Evolutionary conservation across 352 stramenopile species (phyloP).

Genomic region (Hyaloperonospora brassicae): DNA sequence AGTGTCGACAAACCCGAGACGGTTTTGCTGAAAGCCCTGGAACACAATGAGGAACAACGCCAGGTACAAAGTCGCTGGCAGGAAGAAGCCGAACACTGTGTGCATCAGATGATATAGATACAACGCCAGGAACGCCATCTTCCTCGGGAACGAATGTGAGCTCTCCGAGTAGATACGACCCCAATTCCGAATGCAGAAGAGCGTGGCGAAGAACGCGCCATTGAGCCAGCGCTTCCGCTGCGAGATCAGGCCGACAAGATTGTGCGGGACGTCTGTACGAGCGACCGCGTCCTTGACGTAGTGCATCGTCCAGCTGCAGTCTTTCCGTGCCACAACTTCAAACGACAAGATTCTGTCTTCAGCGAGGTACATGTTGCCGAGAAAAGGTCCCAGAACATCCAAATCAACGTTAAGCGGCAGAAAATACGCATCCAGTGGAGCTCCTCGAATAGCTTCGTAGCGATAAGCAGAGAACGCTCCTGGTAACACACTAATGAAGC

Average conservation of each 20-base stretch:
- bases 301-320: conserved; percentile 83
- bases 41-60: conserved; percentile 84
- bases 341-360: conserved; percentile 84
- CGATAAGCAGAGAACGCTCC: conserved; percentile 80
- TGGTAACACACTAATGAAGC: conserved; percentile 81
- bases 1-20: conserved; percentile 74
- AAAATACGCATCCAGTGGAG: conserved; percentile 77
- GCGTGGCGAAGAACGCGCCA: conserved; percentile 78
- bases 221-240: conserved; percentile 84
- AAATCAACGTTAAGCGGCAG: conserved; percentile 76
- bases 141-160: conserved; percentile 61
- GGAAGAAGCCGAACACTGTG: conserved; percentile 62
- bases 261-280: conserved; percentile 72
- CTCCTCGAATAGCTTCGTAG: conserved; percentile 75
- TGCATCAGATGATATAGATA: conserved; percentile 75
- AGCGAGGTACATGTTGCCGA: conserved; percentile 85
- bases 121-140: conserved; percentile 58
- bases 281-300: conserved; percentile 81
- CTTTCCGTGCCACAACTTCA: conserved; percentile 72
- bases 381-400: conserved; percentile 72
- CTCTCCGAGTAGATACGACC: conserved; percentile 78
- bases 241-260: conserved; percentile 76
- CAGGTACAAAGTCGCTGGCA: conserved; percentile 79
- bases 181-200: conserved; percentile 85
- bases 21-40: conserved; percentile 83